phyloP scores from a whole-genome alignment of 768 basidiomycete species.

The Leccinum disarticulatum region DNA sequence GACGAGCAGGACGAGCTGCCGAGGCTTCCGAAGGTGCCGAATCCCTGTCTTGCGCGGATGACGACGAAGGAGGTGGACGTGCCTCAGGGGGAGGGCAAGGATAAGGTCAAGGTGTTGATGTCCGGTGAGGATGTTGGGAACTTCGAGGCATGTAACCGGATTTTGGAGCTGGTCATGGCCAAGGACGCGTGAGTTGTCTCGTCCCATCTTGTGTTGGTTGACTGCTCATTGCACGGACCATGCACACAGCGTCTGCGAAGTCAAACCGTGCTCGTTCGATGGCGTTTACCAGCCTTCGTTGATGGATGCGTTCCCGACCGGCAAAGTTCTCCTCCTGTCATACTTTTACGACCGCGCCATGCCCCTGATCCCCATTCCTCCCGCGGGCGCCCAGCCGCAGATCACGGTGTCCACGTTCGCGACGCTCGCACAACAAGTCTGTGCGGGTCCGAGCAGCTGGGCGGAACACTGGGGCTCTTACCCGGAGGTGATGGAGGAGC shows the following conservation, averaged over 20 bases:
- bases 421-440: conserved; percentile 67
- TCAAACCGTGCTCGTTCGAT: conserved; percentile 95
- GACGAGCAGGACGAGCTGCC: conserved; percentile 1
- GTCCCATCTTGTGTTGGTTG: neutral
- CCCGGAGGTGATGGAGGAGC: conserved; percentile 57
- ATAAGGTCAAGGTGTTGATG: conserved; percentile 75
- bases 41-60: conserved; percentile 79
- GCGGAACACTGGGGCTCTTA: conserved; percentile 44
- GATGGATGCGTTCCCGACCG: conserved; percentile 81
- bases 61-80: conserved; percentile 66
- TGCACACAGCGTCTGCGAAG: conserved; percentile 67
- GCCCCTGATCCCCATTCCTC: conserved; percentile 59
- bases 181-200: conserved; percentile 76
- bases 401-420: conserved; percentile 61
- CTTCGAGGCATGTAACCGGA: conserved; percentile 81
- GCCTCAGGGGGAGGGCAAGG: conserved; percentile 40
- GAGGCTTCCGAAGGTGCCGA: conserved; percentile 34
- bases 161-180: conserved; percentile 88
- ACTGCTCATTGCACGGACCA: neutral
- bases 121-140: conserved; percentile 76
- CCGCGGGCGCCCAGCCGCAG: conserved; percentile 22
- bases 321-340: conserved; percentile 87
- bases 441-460: conserved; percentile 68
- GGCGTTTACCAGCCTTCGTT: conserved; percentile 97
- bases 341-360: conserved; percentile 96